These are phyloP conservation scores for Penicillium arizonense DNA, from an alignment of 495 filamentous ascomycete species.

Conservation along the genomic window DNA sequence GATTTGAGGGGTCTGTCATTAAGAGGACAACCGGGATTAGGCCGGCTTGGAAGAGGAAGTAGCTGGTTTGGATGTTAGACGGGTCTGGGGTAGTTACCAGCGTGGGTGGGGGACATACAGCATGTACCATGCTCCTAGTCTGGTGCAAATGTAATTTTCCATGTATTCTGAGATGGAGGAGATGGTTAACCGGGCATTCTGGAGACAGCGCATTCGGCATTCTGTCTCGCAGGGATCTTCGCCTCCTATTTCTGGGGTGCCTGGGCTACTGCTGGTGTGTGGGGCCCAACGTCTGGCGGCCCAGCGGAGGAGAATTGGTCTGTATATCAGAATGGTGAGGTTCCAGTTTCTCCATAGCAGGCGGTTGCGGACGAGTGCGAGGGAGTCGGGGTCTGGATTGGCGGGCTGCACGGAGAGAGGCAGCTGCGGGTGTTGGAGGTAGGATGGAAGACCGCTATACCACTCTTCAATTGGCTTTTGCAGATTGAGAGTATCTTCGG, in stretches of 20 bases:
- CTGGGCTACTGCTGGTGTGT: conserved; percentile 18
- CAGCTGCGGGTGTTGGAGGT: conserved; percentile 37
- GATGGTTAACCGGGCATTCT: conserved; percentile 44
- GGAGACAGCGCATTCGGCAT: conserved; percentile 42
- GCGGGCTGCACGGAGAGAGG: conserved; percentile 19
- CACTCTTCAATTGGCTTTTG: conserved; percentile 49
- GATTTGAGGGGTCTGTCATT: conserved; percentile 45
- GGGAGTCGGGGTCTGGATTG: conserved; percentile 32
- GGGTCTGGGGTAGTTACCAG: neutral
- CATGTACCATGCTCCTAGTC: conserved; percentile 51
- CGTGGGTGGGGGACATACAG: conserved; percentile 33
- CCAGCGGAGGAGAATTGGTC: conserved; percentile 51
- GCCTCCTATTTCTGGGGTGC: conserved; percentile 25
- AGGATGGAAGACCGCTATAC: conserved; percentile 43
- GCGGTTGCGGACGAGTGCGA: conserved; percentile 39
- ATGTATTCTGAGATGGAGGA: conserved; percentile 45
- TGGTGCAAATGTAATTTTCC: conserved; percentile 39
- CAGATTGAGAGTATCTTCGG: conserved; percentile 46
- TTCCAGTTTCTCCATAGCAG: conserved; percentile 53
- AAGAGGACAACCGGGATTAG: conserved; percentile 51
- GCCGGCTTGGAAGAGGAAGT: conserved; percentile 55
- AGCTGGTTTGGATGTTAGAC: conserved; percentile 22
- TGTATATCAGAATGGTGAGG: conserved; percentile 50
- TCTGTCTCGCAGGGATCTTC: conserved; percentile 44
- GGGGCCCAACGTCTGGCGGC: conserved; percentile 43